Evolutionary conservation across 1,284 basidiomycete species (phyloP).

Genomic region (Leccinum angustisporum): DNA sequence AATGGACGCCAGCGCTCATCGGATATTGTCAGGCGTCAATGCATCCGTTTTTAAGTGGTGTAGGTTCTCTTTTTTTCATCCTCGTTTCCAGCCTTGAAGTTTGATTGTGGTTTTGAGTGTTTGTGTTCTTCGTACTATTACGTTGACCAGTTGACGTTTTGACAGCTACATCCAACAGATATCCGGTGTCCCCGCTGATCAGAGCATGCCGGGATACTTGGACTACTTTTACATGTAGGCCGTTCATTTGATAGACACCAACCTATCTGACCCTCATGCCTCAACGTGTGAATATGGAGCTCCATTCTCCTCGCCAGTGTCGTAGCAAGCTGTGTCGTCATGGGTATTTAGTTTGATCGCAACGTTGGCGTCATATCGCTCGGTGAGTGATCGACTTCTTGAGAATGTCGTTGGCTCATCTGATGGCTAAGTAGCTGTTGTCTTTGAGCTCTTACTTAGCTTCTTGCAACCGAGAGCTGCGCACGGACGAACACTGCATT

Average conservation of each 20-base stretch:
- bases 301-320: conserved; percentile 49
- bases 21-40: too few relatives aligned
- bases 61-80: too few relatives aligned
- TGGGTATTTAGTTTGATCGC: conserved; percentile 54
- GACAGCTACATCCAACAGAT: neutral
- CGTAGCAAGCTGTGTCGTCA: conserved; percentile 54
- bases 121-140: neutral
- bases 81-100: too few relatives aligned
- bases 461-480: conserved; percentile 2
- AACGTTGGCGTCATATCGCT: conserved; percentile 59
- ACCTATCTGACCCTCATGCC: neutral
- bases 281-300: conserved; percentile 48
- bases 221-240: conserved; percentile 1
- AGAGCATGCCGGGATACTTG: neutral
- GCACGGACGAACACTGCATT: neutral
- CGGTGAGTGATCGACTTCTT: neutral
- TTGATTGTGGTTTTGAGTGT: too few relatives aligned
- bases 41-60: too few relatives aligned
- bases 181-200: neutral
- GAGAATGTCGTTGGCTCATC: neutral
- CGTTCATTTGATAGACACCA: neutral
- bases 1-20: too few relatives aligned
- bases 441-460: neutral
- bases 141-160: neutral
- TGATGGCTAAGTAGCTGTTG: neutral